These are phyloP conservation scores for Phialophora tarda DNA, from an alignment of 2,329 filamentous ascomycete genomes.

Conservation along the genomic window DNA sequence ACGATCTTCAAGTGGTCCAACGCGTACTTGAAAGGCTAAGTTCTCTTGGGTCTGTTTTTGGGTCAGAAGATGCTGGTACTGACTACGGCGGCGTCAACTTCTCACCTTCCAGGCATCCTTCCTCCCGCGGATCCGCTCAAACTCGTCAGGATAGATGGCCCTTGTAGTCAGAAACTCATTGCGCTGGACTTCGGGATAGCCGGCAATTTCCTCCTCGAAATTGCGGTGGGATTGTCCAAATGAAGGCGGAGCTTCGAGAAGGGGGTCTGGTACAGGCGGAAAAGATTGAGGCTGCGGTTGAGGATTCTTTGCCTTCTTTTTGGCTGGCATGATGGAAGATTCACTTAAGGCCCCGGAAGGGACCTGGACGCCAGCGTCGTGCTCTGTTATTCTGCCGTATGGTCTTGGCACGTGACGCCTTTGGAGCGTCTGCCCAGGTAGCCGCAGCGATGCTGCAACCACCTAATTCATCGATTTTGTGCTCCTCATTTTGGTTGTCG, in stretches of 20 bases:
- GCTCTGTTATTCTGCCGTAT: constrained; percentile 7
- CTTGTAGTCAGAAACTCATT: constrained; percentile 37
- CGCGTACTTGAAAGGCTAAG: constrained; percentile 36
- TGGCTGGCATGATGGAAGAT: constrained; percentile 30
- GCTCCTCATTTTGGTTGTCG: constrained; percentile 17
- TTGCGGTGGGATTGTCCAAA: constrained; percentile 32
- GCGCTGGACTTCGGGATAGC: constrained; percentile 36
- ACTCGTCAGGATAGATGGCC: constrained; percentile 38
- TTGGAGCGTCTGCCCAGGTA: constrained; percentile 29
- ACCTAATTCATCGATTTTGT: constrained; percentile 25
- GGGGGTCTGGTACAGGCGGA: constrained; percentile 10
- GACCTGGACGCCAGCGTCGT: constrained; percentile 17
- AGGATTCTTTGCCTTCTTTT: constrained; percentile 26
- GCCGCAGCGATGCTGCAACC: constrained; percentile 34
- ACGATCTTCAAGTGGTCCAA: constrained; percentile 33
- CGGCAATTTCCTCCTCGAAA: constrained; percentile 32
- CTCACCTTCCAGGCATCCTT: constrained; percentile 39
- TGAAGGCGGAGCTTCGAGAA: constrained; percentile 22
- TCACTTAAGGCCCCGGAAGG: constrained; percentile 23
- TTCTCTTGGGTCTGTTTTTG: constrained; percentile 33
- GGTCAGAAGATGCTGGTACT: background rate
- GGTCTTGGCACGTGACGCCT: constrained; percentile 30
- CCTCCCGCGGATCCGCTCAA: constrained; percentile 34
- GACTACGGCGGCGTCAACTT: background rate
- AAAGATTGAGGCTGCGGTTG: constrained; percentile 18